These are phyloP conservation scores for Xylariaceae sp. DNA, from an alignment of 2,329 filamentous ascomycete species.

Conservation along the genomic window DNA sequence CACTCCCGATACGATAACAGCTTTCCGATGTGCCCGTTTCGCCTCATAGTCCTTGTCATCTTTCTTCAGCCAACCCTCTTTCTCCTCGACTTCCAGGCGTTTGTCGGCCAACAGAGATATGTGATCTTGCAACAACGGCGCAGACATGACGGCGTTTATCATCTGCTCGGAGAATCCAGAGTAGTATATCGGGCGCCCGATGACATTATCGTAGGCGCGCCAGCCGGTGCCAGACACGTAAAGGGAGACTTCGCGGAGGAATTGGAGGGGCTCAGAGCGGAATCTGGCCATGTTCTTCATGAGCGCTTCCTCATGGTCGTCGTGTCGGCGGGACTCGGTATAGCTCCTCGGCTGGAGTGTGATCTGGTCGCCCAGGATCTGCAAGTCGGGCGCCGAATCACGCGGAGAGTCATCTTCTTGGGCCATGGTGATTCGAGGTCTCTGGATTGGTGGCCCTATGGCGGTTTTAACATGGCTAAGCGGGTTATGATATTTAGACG, in stretches of 20 bases:
- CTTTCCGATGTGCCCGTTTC: slow-evolving; percentile 50
- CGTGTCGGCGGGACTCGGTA: slow-evolving; percentile 46
- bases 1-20: slow-evolving; percentile 66
- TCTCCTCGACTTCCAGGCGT: slow-evolving; percentile 69
- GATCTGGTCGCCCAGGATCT: slow-evolving; percentile 69
- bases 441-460: slow-evolving; percentile 5
- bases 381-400: slow-evolving; percentile 65
- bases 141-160: slow-evolving; percentile 69
- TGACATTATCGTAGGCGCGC: slow-evolving; percentile 85
- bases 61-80: slow-evolving; percentile 61
- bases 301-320: slow-evolving; percentile 61
- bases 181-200: slow-evolving; percentile 93
- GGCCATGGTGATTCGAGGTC: slow-evolving; percentile 32
- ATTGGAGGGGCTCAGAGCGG: slow-evolving; percentile 64
- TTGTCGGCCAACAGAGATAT: slow-evolving; percentile 72
- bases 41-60: slow-evolving; percentile 50
- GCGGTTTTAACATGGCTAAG: slow-evolving; percentile 14
- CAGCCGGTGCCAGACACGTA: slow-evolving; percentile 92
- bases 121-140: slow-evolving; percentile 66
- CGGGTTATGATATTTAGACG: neutral
- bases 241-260: slow-evolving; percentile 86
- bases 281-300: slow-evolving; percentile 85
- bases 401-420: slow-evolving; percentile 38
- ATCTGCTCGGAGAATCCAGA: slow-evolving; percentile 87
- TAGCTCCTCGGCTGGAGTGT: slow-evolving; percentile 70